phyloP scores from a whole-genome alignment of 2,329 filamentous ascomycete genomes.

The Claviceps sp. region DNA sequence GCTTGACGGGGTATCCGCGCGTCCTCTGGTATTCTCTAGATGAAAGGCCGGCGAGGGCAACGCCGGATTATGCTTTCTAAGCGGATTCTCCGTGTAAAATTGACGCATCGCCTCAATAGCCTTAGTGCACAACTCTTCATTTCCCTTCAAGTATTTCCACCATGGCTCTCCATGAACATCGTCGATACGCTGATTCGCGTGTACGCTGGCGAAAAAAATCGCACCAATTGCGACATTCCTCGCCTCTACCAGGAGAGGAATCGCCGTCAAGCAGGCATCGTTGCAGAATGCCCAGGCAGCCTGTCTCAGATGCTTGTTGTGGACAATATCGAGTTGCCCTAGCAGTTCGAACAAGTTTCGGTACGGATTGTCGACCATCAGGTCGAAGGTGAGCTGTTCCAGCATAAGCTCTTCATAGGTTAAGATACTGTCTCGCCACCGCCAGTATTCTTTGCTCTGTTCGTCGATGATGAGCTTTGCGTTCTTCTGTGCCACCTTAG shows the following conservation, averaged over 20 bases:
- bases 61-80: constrained; percentile 41
- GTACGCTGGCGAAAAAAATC: constrained; percentile 73
- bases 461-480: constrained; percentile 82
- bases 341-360: constrained; percentile 72
- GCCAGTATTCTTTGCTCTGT: constrained; percentile 96
- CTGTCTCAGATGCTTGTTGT: constrained; percentile 73
- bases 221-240: constrained; percentile 73
- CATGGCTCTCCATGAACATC: constrained; percentile 66
- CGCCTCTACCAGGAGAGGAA: constrained; percentile 70
- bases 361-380: constrained; percentile 83
- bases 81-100: constrained; percentile 52
- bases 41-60: constrained; percentile 40
- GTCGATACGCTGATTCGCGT: constrained; percentile 61
- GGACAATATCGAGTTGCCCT: constrained; percentile 55
- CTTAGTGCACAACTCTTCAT: constrained; percentile 53
- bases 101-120: constrained; percentile 66
- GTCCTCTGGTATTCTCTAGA: constrained; percentile 41
- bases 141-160: constrained; percentile 71
- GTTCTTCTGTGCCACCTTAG: constrained; percentile 90
- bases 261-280: constrained; percentile 70
- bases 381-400: constrained; percentile 84
- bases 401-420: constrained; percentile 87
- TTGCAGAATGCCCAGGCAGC: constrained; percentile 90
- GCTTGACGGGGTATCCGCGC: constrained; percentile 28
- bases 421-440: constrained; percentile 88